Percentiles rank a stretch among this genome's conserved stretches.
These are phyloP conservation scores for Phaffia rhodozyma DNA, from an alignment of 1,284 basidiomycete species.

Conservation along the genomic window DNA sequence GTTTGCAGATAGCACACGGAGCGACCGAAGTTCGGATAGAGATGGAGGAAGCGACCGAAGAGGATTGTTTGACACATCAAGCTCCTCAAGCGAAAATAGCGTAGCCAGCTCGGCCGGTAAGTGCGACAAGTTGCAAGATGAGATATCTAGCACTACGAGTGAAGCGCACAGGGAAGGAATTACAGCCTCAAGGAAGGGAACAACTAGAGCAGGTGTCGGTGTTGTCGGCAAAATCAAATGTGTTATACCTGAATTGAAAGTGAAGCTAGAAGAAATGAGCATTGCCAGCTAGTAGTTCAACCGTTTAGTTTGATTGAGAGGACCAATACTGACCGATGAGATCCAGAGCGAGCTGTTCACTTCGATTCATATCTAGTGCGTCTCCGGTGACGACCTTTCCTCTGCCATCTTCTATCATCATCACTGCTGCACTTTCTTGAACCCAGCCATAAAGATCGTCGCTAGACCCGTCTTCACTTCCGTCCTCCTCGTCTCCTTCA, in stretches of 20 bases:
- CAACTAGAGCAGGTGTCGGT: conserved; percentile 59
- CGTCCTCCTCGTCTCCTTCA: too few relatives aligned
- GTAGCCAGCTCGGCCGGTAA: conserved; percentile 65
- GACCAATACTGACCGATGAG: conserved; percentile 16
- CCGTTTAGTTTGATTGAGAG: background rate
- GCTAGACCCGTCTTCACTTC: background rate
- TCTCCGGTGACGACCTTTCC: conserved; percentile 29
- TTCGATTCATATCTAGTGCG: conserved; percentile 30
- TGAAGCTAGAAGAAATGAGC: background rate
- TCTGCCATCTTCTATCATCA: conserved; percentile 31
- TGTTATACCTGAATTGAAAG: conserved; percentile 53
- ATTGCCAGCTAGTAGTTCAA: background rate
- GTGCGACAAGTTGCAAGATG: conserved; percentile 66
- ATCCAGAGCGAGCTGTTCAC: conserved; percentile 20
- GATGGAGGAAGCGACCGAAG: conserved; percentile 72
- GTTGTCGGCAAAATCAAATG: conserved; percentile 73
- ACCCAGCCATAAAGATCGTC: conserved; percentile 1
- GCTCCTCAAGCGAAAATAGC: conserved; percentile 75
- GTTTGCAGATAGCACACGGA: conserved; percentile 83
- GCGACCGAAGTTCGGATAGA: conserved; percentile 56
- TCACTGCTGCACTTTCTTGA: conserved; percentile 27
- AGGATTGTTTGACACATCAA: conserved; percentile 85
- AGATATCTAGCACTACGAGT: conserved; percentile 79
- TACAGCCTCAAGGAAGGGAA: conserved; percentile 53
- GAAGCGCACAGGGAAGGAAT: conserved; percentile 60